Percentiles rank a stretch among this genome's conserved stretches.
Evolutionary conservation across 1,284 basidiomycete genomes (phyloP).

Genomic region (Malassezia japonica): DNA sequence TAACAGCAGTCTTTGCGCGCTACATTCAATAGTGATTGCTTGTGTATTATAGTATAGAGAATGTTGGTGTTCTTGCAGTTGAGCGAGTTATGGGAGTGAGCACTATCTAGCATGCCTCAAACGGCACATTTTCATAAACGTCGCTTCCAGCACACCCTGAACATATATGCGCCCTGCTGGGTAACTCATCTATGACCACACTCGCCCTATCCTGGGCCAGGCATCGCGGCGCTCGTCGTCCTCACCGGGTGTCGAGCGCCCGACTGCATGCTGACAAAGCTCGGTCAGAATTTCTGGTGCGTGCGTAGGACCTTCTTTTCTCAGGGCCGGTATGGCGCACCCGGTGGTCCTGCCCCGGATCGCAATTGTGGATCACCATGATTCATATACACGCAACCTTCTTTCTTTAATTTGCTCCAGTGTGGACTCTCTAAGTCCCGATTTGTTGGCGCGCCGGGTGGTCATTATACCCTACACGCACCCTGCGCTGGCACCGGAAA

Average conservation of each 20-base stretch:
- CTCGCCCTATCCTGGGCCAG: no score
- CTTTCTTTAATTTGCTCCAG: conserved; percentile 26
- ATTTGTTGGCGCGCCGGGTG: conserved; percentile 20
- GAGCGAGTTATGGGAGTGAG: no score
- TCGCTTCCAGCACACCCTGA: no score
- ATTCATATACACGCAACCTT: conserved; percentile 46
- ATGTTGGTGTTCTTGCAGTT: no score
- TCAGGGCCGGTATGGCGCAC: background rate
- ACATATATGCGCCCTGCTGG: no score
- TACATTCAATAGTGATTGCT: background rate
- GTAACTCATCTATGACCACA: no score
- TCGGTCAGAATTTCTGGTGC: background rate
- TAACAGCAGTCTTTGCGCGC: conserved; percentile 8
- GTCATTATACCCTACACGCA: conserved; percentile 41
- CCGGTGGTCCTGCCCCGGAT: conserved; percentile 27
- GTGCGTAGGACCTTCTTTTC: background rate
- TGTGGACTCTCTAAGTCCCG: background rate
- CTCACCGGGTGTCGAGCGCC: no score
- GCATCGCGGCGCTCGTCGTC: no score
- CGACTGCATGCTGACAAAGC: conserved; percentile 6
- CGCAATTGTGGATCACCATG: conserved; percentile 43
- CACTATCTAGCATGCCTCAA: no score
- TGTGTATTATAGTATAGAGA: background rate
- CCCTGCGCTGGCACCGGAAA: conserved; percentile 20
- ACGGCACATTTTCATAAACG: no score